Percentiles rank a stretch among this genome's conserved stretches.
Evolutionary conservation across 2,329 filamentous ascomycete genomes (phyloP).

Genomic region (Xylaria sp.): DNA sequence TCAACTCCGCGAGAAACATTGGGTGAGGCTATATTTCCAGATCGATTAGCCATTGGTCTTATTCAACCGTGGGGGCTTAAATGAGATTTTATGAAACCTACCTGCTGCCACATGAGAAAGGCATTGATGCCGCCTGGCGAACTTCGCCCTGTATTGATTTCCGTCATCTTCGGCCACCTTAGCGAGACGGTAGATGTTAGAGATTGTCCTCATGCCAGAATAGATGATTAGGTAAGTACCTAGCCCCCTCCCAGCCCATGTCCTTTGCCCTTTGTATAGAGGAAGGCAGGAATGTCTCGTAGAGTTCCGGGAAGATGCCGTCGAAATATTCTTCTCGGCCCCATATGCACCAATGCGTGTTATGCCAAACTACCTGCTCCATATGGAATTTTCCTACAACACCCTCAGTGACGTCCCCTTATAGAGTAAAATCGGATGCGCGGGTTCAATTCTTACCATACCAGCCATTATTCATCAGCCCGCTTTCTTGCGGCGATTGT

Average conservation of each 20-base stretch:
- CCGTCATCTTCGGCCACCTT: conserved; percentile 62
- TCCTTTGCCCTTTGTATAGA: conserved; percentile 47
- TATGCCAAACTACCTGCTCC: conserved; percentile 58
- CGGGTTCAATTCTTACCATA: conserved; percentile 49
- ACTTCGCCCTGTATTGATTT: conserved; percentile 55
- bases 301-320: conserved; percentile 52
- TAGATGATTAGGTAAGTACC: conserved; percentile 21
- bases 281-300: conserved; percentile 49
- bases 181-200: background rate
- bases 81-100: conserved; percentile 5
- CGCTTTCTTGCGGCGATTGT: conserved; percentile 56
- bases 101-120: conserved; percentile 62
- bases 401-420: conserved; percentile 3
- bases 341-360: conserved; percentile 55
- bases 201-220: too few relatives aligned
- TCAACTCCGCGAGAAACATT: conserved; percentile 50
- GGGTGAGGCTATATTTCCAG: conserved; percentile 54
- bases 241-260: conserved; percentile 51
- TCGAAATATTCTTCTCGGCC: conserved; percentile 52
- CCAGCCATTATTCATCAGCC: conserved; percentile 59
- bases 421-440: background rate
- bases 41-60: background rate
- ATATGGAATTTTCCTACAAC: conserved; percentile 53
- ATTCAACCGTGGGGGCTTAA: fast-evolving
- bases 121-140: conserved; percentile 62